Percentiles rank a stretch among this genome's conserved stretches.
Evolutionary conservation across 371 early-diverging fungal species (phyloP).

Genomic region (Mortierella sp.): DNA sequence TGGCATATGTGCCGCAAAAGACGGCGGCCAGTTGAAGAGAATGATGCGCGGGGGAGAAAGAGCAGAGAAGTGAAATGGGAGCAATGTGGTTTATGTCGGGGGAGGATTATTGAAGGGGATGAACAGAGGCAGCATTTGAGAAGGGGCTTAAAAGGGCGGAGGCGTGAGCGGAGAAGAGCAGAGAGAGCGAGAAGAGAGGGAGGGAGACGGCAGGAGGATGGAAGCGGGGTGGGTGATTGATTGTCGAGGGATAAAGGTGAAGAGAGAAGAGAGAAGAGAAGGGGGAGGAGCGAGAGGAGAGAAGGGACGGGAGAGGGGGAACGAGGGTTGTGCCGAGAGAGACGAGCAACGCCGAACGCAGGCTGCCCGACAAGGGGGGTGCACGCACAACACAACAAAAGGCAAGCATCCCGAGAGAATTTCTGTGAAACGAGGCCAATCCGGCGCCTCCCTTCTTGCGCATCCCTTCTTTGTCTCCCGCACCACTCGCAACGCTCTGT

Average conservation of each 20-base stretch:
- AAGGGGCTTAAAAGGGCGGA: background rate
- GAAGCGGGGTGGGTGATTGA: background rate
- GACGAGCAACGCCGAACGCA: background rate
- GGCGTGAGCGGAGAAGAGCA: background rate
- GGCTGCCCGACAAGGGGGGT: too few species aligned
- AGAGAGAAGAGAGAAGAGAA: background rate
- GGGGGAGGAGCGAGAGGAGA: too few species aligned
- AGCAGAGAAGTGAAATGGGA: background rate
- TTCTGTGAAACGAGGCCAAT: too few species aligned
- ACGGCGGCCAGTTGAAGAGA: background rate
- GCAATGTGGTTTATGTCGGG: background rate
- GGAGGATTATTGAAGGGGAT: background rate
- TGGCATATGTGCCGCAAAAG: constrained; percentile 5
- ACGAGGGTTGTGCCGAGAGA: background rate
- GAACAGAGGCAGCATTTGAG: background rate
- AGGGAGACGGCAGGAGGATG: too few species aligned
- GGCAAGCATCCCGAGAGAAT: too few species aligned
- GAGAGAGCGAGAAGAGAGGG: background rate
- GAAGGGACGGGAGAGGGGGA: background rate
- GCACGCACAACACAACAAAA: too few species aligned
- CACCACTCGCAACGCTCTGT: too few species aligned
- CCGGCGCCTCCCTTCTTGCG: too few species aligned
- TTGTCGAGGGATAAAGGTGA: background rate
- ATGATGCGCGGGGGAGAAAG: background rate
- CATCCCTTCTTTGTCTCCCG: too few species aligned